Conservation (phyloP, 352 stramenopile species). For the Pythium sukuiense region DNA sequence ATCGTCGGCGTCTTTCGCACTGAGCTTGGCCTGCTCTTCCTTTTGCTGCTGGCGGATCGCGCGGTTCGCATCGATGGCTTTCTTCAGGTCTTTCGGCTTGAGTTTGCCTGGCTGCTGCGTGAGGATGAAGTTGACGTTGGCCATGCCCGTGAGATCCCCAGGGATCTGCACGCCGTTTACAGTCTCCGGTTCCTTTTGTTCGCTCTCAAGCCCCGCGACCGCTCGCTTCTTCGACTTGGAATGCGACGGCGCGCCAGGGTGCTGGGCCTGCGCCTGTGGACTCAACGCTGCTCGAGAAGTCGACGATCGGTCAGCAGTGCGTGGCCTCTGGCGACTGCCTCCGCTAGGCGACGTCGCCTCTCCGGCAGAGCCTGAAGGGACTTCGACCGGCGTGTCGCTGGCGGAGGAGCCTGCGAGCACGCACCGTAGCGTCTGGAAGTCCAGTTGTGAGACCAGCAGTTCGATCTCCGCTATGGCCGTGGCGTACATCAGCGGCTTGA, state of each 20-base stretch:
- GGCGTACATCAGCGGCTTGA: slow-evolving; percentile 60
- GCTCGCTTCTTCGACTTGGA: slow-evolving; percentile 13
- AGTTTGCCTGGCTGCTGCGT: slow-evolving; percentile 89
- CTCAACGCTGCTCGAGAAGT: background rate
- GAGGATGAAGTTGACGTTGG: slow-evolving; percentile 81
- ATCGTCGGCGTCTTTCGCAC: slow-evolving; percentile 11
- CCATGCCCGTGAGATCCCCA: slow-evolving; percentile 47
- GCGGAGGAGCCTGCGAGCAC: slow-evolving; percentile 60
- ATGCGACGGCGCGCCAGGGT: slow-evolving; percentile 2
- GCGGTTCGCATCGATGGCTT: slow-evolving; percentile 80
- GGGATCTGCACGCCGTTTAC: slow-evolving; percentile 74
- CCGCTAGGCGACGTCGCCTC: background rate
- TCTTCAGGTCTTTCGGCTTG: slow-evolving; percentile 89
- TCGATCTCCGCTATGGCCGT: slow-evolving; percentile 68
- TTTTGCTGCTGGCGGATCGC: slow-evolving; percentile 62
- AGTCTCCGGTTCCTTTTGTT: slow-evolving; percentile 30
- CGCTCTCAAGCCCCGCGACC: background rate
- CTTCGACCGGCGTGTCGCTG: slow-evolving; percentile 23
- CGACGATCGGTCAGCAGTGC: background rate
- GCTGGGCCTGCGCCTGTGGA: slow-evolving; percentile 11
- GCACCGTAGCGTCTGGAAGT: slow-evolving; percentile 68
- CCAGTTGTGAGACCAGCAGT: slow-evolving; percentile 77
- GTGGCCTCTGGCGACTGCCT: background rate
- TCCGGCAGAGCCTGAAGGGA: too few species aligned
- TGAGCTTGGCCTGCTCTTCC: slow-evolving; percentile 57